Evolutionary conservation across 2,329 filamentous ascomycete genomes (phyloP).

Genomic region (Coleophoma crateriformis): DNA sequence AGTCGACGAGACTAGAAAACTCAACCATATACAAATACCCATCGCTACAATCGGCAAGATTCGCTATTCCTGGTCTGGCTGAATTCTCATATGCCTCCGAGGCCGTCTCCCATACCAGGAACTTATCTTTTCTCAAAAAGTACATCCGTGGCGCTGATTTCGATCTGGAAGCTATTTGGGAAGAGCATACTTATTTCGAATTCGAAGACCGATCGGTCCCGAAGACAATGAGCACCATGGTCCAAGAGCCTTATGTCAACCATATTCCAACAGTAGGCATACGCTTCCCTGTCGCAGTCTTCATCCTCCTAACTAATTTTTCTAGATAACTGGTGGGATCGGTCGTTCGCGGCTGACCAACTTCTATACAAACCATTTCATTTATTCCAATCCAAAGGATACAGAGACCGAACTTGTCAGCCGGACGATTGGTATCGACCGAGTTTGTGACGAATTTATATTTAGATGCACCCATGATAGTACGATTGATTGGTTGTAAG

Average conservation of each 20-base stretch:
- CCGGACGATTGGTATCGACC: conserved; percentile 65
- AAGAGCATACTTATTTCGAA: conserved; percentile 69
- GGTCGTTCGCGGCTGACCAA: conserved; percentile 55
- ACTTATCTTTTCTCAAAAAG: conserved; percentile 58
- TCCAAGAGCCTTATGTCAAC: conserved; percentile 73
- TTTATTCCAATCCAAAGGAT: conserved; percentile 66
- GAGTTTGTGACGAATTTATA: conserved; percentile 67
- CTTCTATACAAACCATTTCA: conserved; percentile 72
- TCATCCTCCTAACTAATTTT: background rate
- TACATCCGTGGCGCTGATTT: conserved; percentile 60
- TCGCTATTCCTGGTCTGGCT: conserved; percentile 6
- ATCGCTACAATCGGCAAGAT: conserved; percentile 4
- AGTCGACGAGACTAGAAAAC: background rate
- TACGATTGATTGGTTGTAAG: conserved; percentile 65
- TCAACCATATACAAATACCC: conserved; percentile 1
- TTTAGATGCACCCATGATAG: conserved; percentile 58
- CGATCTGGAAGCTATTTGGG: conserved; percentile 73
- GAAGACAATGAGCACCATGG: conserved; percentile 78
- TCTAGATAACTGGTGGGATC: conserved; percentile 52
- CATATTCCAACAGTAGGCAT: conserved; percentile 60
- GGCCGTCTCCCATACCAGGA: conserved; percentile 53
- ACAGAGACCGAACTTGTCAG: conserved; percentile 64
- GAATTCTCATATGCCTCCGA: conserved; percentile 34
- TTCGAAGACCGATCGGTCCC: conserved; percentile 64
- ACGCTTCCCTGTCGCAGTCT: background rate